Evolutionary conservation across 331 rosid species (phyloP), one percentile per base, ranked within the genome.

Genomic region (Saraca asoca): DNA sequence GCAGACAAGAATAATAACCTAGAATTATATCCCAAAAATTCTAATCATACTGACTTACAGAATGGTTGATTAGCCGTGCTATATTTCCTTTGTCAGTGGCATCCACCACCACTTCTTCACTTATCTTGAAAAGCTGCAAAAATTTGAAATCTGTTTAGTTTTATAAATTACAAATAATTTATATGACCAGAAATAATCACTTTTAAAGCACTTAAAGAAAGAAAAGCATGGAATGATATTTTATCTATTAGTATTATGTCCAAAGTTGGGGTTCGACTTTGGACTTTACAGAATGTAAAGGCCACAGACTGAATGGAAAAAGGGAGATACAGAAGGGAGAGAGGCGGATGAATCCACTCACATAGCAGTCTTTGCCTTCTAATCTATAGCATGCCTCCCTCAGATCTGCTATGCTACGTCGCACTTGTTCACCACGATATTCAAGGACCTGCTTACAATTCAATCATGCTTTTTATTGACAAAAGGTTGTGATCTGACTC

Each of bases 61-160:
- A 94, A 79, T 94, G 99, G 86, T 94, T 94, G 35, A 94, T 94
- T 58, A 94, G 83, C 62, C 99, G 92, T 9, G 99, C 99, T 75
- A 94, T 94, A 52, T 94, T 94, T 78, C 99, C 99, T 80, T 94
- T 94, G 46, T 94, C 96, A 3, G 99, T 94, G 58, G 99, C 99
- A 69, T 94, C 99, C 59, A 94, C 99, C 73, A 94, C 99, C 52
- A 94, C 99, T 74, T 94, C 99, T 82, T 94, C 99, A 35, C 99
- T 88, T 66, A 94, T 94, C 85, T 94, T 94, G 72, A 94, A 94
- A 38, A 94, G 87, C 99, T 94, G 88, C 75, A 79, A 52, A 64
- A 65, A 58, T 2, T 37, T 78, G 43, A 50, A 6, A 53, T 48
- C 14, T 58, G 46, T 73, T 63, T 66, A 74, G 59, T 45, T 6